phyloP scores from a whole-genome alignment of 768 basidiomycete species.

The Neoboletus magnificus region DNA sequence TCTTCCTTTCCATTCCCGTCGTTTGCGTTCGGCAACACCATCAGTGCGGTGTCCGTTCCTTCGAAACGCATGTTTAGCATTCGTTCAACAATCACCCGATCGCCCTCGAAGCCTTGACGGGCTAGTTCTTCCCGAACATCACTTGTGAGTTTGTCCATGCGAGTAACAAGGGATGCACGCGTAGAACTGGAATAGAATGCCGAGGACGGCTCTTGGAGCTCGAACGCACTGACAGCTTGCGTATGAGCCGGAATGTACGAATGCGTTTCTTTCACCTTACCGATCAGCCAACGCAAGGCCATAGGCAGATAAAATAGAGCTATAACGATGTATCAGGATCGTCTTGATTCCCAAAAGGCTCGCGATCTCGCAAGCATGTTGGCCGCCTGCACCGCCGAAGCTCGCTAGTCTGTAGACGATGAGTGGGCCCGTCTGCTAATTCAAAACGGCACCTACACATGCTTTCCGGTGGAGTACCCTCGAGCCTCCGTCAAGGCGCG shows the following conservation, averaged over 20 bases:
- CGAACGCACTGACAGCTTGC: conserved; percentile 59
- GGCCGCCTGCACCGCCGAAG: conserved; percentile 89
- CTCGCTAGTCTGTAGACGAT: conserved; percentile 58
- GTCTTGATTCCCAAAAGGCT: conserved; percentile 81
- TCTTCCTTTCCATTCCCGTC: conserved; percentile 61
- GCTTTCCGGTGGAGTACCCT: conserved; percentile 78
- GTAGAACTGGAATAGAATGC: conserved; percentile 67
- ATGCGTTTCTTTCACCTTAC: conserved; percentile 27
- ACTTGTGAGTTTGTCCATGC: conserved; percentile 65
- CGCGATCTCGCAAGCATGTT: conserved; percentile 93
- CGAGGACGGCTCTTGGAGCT: conserved; percentile 88
- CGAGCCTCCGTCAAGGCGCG: conserved; percentile 87
- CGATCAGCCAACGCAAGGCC: conserved; percentile 89
- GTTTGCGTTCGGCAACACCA: conserved; percentile 61
- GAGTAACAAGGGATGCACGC: conserved; percentile 49
- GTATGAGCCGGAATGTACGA: background rate
- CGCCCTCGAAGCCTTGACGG: conserved; percentile 76
- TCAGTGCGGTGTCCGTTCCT: conserved; percentile 89
- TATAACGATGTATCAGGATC: conserved; percentile 86
- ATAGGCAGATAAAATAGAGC: conserved; percentile 90
- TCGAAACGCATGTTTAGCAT: conserved; percentile 93
- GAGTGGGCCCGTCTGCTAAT: background rate
- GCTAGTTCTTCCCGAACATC: conserved; percentile 65
- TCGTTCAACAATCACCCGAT: conserved; percentile 70
- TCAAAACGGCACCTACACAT: conserved; percentile 41